A percentile compares a stretch with the other conserved stretches of the same genome.
These are phyloP conservation scores for Papiliotrema laurentii DNA, from an alignment of 1,284 basidiomycete genomes.

Conservation along the genomic window DNA sequence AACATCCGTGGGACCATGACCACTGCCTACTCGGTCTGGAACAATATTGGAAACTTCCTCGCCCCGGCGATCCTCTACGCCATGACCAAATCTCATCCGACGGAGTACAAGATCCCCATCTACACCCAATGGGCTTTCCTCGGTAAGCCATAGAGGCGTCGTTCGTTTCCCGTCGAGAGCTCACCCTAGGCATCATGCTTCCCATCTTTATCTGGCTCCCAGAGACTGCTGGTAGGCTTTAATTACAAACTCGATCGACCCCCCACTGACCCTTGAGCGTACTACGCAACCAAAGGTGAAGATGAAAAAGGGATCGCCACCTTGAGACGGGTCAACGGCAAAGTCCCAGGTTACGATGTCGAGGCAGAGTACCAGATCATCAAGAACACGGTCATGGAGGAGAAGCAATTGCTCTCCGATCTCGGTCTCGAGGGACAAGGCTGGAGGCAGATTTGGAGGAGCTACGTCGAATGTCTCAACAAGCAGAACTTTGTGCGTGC, in stretches of 20 bases:
- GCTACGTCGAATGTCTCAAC: not conserved
- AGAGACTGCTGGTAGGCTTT: constrained; percentile 18
- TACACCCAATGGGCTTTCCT: constrained; percentile 21
- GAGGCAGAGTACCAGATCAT: constrained; percentile 23
- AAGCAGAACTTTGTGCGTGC: not conserved
- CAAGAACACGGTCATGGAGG: not conserved
- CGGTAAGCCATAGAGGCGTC: no score
- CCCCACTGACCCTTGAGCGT: not conserved
- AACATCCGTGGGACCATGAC: constrained; percentile 3
- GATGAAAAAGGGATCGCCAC: constrained; percentile 14
- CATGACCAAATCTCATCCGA: constrained; percentile 4
- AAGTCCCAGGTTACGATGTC: constrained; percentile 23
- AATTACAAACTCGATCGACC: not conserved
- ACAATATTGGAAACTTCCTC: constrained; percentile 9
- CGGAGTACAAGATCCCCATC: constrained; percentile 9
- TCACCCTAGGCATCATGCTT: no score
- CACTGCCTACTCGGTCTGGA: not conserved
- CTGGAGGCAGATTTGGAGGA: not conserved
- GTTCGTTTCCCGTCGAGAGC: no score
- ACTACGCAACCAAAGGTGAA: constrained; percentile 3
- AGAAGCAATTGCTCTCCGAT: constrained; percentile 2
- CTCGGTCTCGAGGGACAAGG: constrained; percentile 1
- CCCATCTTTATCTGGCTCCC: constrained; percentile 24
- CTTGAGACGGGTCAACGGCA: constrained; percentile 16
- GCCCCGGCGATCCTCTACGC: constrained; percentile 8